Conservation (phyloP, 2,329 filamentous ascomycete genomes). For the Aspergillus sp. region DNA sequence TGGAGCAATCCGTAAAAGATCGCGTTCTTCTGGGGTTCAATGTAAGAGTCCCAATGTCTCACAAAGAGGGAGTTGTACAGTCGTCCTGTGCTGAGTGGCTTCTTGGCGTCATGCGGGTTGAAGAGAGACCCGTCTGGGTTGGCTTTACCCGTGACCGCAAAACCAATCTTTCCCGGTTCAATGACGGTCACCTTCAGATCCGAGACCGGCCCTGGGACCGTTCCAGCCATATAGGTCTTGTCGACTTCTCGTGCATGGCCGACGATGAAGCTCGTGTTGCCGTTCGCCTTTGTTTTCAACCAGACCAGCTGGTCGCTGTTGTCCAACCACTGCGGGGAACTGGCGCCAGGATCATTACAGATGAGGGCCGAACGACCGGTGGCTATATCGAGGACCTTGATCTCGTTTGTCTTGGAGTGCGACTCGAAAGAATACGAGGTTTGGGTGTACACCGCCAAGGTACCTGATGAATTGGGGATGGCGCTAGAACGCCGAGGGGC, state of each 20-base stretch:
- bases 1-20: constrained; percentile 51
- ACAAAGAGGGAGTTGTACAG: constrained; percentile 54
- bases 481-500: constrained; percentile 48
- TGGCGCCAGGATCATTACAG: constrained; percentile 45
- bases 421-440: constrained; percentile 52
- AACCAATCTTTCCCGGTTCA: constrained; percentile 43
- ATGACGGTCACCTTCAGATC: constrained; percentile 46
- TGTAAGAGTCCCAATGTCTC: constrained; percentile 54
- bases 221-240: constrained; percentile 45
- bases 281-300: constrained; percentile 46
- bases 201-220: constrained; percentile 46
- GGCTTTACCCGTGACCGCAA: constrained; percentile 49
- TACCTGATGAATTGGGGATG: constrained; percentile 46
- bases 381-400: constrained; percentile 45
- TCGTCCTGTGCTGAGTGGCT: constrained; percentile 45
- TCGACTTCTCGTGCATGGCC: constrained; percentile 41
- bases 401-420: constrained; percentile 47
- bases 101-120: constrained; percentile 50
- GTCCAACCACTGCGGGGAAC: constrained; percentile 48
- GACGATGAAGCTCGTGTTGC: constrained; percentile 47
- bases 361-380: constrained; percentile 41
- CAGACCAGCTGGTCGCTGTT: constrained; percentile 45
- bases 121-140: constrained; percentile 48
- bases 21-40: constrained; percentile 49
- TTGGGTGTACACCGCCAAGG: constrained; percentile 47